A percentile compares a stretch with the other conserved stretches of the same genome.
Conservation (phyloP, 805 yeast genomes). For the Maudiozyma saulgeensis region DNA sequence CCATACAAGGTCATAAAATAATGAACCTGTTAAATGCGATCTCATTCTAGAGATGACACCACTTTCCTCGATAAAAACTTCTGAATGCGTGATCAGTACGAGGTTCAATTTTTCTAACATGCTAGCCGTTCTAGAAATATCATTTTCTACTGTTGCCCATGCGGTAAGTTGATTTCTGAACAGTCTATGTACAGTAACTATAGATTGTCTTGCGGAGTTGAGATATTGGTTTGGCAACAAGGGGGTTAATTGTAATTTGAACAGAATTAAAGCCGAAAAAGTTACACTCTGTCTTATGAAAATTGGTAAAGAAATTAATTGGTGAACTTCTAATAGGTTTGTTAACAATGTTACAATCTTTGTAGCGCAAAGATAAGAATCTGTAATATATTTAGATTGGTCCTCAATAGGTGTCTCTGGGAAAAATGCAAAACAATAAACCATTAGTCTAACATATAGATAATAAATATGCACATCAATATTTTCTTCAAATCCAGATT, state of each 20-base stretch:
- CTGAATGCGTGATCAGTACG: constrained; percentile 81
- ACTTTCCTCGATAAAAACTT: constrained; percentile 60
- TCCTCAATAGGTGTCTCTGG: constrained; percentile 86
- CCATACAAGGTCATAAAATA: constrained; percentile 88
- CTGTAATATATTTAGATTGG: constrained; percentile 73
- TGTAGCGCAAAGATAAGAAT: constrained; percentile 74
- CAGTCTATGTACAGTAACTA: constrained; percentile 84
- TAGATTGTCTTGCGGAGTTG: constrained; percentile 84
- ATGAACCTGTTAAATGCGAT: constrained; percentile 82
- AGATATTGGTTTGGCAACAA: constrained; percentile 55
- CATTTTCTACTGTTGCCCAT: constrained; percentile 86
- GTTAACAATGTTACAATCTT: constrained; percentile 72
- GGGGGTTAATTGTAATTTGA: constrained; percentile 74
- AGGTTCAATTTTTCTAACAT: constrained; percentile 82
- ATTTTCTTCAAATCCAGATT: constrained; percentile 54
- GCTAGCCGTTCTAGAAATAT: constrained; percentile 83
- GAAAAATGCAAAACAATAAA: constrained; percentile 81
- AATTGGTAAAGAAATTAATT: constrained; percentile 76
- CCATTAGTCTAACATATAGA: constrained; percentile 67
- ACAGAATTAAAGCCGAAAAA: constrained; percentile 66
- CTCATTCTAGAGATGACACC: constrained; percentile 81
- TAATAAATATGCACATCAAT: constrained; percentile 67
- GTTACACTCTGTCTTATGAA: constrained; percentile 81
- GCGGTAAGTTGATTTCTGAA: constrained; percentile 82
- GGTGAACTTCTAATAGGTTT: constrained; percentile 53